A percentile compares a stretch with the other conserved stretches of the same genome.
These are phyloP conservation scores for Rhynchosporium agropyri DNA, from an alignment of 2,329 filamentous ascomycete genomes.

Conservation along the genomic window DNA sequence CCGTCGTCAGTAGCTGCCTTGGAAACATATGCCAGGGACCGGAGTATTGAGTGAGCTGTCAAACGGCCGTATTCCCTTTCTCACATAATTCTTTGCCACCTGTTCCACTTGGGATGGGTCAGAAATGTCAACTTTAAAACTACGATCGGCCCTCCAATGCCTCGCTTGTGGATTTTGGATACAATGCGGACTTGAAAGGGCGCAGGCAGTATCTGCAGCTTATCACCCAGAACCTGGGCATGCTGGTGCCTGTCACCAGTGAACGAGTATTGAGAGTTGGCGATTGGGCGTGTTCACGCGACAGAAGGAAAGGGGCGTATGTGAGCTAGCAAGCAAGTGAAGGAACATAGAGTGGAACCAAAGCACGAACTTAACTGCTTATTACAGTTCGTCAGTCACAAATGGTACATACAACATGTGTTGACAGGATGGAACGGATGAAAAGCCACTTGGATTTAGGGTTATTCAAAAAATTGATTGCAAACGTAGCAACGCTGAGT, in stretches of 20 bases:
- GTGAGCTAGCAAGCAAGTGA: too few relatives aligned
- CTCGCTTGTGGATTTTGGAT: not conserved
- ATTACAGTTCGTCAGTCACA: too few relatives aligned
- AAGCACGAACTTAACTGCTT: too few relatives aligned
- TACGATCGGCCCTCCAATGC: not conserved
- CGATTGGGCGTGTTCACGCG: too few relatives aligned
- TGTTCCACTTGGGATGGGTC: not conserved
- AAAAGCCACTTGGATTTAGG: too few relatives aligned
- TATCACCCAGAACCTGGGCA: not conserved
- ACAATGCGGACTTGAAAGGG: not conserved
- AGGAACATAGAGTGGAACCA: too few relatives aligned
- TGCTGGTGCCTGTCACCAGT: not conserved
- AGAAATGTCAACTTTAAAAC: not conserved
- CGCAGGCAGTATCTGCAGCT: not conserved
- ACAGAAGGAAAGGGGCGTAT: too few relatives aligned
- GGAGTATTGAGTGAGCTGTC: not conserved
- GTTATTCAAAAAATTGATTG: too few relatives aligned
- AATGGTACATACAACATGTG: too few relatives aligned
- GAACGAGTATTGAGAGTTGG: too few relatives aligned
- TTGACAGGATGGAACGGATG: too few relatives aligned
- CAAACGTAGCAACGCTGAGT: too few relatives aligned
- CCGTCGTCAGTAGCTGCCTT: not conserved
- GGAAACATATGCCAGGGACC: not conserved
- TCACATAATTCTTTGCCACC: not conserved
- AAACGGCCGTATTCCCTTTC: conserved; percentile 1